Conservation (phyloP, 176 grass and related monocot species). For the Triticum turgidum region DNA sequence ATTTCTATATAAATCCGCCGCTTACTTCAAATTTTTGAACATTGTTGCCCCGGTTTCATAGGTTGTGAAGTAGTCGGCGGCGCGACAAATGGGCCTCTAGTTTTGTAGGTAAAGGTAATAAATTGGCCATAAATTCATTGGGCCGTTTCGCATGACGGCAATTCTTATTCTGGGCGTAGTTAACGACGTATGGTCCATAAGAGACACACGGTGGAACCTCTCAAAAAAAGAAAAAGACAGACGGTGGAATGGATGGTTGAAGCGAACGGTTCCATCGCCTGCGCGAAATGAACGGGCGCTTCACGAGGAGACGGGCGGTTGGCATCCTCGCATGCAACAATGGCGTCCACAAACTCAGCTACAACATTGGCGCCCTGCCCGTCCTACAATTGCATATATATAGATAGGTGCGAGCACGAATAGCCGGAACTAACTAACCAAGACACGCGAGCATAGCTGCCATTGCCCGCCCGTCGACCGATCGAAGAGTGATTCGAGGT, state of each 20-base stretch:
- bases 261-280: background rate
- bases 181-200: background rate
- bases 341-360: background rate
- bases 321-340: background rate
- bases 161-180: background rate
- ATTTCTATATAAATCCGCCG: too few species aligned
- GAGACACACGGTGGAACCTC: too few species aligned
- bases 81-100: too few species aligned
- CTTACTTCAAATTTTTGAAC: too few species aligned
- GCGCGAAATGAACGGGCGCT: background rate
- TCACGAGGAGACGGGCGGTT: background rate
- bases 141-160: background rate
- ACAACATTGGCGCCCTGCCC: background rate
- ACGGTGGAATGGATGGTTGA: background rate
- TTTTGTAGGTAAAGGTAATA: too few species aligned
- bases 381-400: background rate
- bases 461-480: background rate
- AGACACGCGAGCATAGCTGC: constrained; percentile 1
- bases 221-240: too few species aligned
- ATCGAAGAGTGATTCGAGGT: background rate
- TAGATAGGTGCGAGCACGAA: background rate
- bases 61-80: too few species aligned
- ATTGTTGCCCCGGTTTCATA: too few species aligned
- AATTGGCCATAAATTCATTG: too few species aligned
- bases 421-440: background rate